Base-by-base conservation (phyloP, 805 yeast genomes). In the Vanderwaltozyma polyspora region DNA sequence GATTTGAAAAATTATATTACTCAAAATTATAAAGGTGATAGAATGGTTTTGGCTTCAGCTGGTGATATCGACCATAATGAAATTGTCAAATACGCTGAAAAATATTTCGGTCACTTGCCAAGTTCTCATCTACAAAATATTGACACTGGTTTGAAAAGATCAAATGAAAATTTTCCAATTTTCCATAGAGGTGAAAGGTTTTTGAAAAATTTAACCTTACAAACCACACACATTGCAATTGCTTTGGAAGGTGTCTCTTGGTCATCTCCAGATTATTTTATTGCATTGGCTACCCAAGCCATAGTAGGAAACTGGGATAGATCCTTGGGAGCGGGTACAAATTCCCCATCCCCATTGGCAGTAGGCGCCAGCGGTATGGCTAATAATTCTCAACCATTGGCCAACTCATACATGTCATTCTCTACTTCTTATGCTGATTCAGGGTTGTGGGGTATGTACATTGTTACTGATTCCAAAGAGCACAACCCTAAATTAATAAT, bases 201-300 rank as follows among this genome's bases (percentile, higher is more conserved):
- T 49, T 71, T 86, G 37, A 78, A 79, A 47, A 95, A 91, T 48
- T 74, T 74, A 42, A 66, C 91, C 1, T 62, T 91, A 50, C 95
- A 95, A 22, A 76, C 76, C 6, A 86, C 96, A 1, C 93, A 91
- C 60, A 74, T 87, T 36, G 98, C 95, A 4, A 63, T 91, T 34
- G 91, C 95, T 10, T 79, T 91, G n/a, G 97, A 91, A 66, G 97
- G 99, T 48, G 95, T 87, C 17, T 79, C 95, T 25, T 91, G 99
- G 99, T 79, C 82, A 25, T 84, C 91, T 3, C 85, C 93, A 9
- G 96, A 91, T 57, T 91, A 87, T 63, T 87, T 86, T 66, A 80
- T 93, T 14, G 95, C 95, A 0, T 70, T 93, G 26, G 94, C 89
- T 1, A 93, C 96, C 6, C 96, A 91, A 64, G 95, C 97, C 9